Evolutionary conservation across 768 basidiomycete genomes (phyloP).

Genomic region (Tylopilus plumbeoviolaceoides): DNA sequence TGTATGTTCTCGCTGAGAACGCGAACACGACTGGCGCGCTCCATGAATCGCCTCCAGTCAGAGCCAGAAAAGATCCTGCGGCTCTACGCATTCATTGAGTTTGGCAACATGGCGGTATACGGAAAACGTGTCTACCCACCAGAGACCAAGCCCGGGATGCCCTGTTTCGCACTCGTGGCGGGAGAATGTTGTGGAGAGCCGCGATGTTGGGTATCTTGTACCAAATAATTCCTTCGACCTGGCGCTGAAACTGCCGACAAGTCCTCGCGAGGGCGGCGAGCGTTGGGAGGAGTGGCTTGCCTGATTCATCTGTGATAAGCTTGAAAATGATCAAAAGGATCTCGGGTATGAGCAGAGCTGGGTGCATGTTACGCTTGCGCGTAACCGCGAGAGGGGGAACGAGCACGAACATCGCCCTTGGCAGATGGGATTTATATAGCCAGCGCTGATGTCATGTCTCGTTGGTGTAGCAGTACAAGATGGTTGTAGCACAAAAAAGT

Average conservation of each 20-base stretch:
- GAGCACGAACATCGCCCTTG: slow-evolving; percentile 2
- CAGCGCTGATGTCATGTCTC: not conserved
- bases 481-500: not conserved
- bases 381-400: not conserved
- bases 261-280: slow-evolving; percentile 28
- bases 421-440: not conserved
- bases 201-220: slow-evolving; percentile 7
- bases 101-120: not conserved
- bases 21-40: slow-evolving; percentile 15
- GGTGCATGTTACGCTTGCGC: slow-evolving; percentile 12
- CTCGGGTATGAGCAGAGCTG: slow-evolving; percentile 17
- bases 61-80: slow-evolving; percentile 16
- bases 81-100: slow-evolving; percentile 6
- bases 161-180: slow-evolving; percentile 10
- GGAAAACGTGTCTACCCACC: slow-evolving; percentile 7
- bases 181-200: slow-evolving; percentile 16
- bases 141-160: slow-evolving; percentile 17
- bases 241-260: slow-evolving; percentile 17
- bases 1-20: slow-evolving; percentile 4
- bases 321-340: slow-evolving; percentile 23
- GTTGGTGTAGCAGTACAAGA: not conserved
- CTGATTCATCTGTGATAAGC: slow-evolving; percentile 13
- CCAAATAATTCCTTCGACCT: slow-evolving; percentile 25
- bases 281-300: slow-evolving; percentile 12
- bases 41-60: slow-evolving; percentile 18